A percentile compares a stretch with the other conserved stretches of the same genome.
phyloP scores from a whole-genome alignment of 768 basidiomycete species.

The Rhodotorula diobovata region DNA sequence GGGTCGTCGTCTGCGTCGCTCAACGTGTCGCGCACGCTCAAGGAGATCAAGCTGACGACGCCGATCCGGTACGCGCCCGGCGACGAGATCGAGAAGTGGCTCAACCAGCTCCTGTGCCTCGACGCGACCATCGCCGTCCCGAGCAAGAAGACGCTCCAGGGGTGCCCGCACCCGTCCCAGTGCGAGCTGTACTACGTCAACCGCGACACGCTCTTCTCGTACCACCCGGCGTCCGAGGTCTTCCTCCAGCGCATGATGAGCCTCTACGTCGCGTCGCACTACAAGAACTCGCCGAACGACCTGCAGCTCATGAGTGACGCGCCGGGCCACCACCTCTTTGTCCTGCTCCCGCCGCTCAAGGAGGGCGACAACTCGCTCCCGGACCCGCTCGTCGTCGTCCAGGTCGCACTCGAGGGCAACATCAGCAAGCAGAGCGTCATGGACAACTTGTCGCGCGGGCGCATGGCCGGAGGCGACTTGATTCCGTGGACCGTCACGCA shows the following conservation, averaged over 20 bases:
- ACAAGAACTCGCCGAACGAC: constrained; percentile 99
- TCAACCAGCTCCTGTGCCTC: constrained; percentile 82
- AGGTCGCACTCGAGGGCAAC: constrained; percentile 91
- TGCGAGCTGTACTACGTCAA: constrained; percentile 95
- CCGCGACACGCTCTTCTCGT: constrained; percentile 92
- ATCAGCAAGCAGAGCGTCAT: constrained; percentile 79
- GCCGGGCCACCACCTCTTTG: constrained; percentile 93
- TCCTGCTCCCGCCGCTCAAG: constrained; percentile 84
- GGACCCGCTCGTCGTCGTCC: constrained; percentile 89
- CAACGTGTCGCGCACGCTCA: constrained; percentile 67
- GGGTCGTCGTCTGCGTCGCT: constrained; percentile 52
- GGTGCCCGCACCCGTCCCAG: constrained; percentile 88
- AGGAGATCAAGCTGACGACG: constrained; percentile 89
- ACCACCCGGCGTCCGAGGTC: constrained; percentile 92
- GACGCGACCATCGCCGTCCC: constrained; percentile 66
- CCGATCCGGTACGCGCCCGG: constrained; percentile 86
- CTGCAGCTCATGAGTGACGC: constrained; percentile 96
- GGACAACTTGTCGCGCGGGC: constrained; percentile 76
- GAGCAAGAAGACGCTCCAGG: constrained; percentile 54
- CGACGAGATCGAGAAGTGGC: constrained; percentile 90
- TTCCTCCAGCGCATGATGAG: constrained; percentile 99
- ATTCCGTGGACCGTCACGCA: constrained; percentile 95
- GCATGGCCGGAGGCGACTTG: constrained; percentile 87
- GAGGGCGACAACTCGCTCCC: constrained; percentile 75
- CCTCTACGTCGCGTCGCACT: constrained; percentile 93